Conservation (phyloP, 2,329 filamentous ascomycete genomes). For the Ceratocystis variospora region DNA sequence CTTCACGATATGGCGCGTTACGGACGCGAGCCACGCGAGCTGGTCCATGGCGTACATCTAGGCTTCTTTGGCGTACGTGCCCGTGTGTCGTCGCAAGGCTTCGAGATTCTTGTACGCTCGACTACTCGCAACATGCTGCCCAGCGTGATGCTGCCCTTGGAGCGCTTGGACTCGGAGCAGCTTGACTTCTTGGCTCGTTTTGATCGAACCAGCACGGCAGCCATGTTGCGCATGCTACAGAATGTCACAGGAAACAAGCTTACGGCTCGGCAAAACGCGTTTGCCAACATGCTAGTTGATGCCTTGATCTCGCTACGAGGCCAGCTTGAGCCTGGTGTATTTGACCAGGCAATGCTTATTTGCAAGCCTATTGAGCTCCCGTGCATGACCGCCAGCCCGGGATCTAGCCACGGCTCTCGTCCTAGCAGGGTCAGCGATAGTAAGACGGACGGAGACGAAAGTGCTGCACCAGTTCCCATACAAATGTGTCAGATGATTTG, state of each 20-base stretch:
- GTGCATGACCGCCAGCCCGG: constrained; percentile 22
- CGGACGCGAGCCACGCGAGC: constrained; percentile 33
- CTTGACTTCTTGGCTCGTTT: constrained; percentile 40
- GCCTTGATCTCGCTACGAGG: constrained; percentile 30
- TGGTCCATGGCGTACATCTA: constrained; percentile 41
- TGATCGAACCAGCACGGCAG: constrained; percentile 31
- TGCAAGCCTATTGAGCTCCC: constrained; percentile 32
- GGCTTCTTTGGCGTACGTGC: constrained; percentile 46
- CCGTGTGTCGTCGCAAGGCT: constrained; percentile 38
- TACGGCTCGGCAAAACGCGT: constrained; percentile 31
- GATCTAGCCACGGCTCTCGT: neutral
- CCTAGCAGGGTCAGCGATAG: neutral
- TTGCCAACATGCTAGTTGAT: constrained; percentile 33
- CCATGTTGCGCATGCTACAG: constrained; percentile 29
- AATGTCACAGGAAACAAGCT: constrained; percentile 26
- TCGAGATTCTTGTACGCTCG: constrained; percentile 48
- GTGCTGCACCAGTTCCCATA: neutral
- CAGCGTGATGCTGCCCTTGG: constrained; percentile 39
- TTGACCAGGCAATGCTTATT: constrained; percentile 35
- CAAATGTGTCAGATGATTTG: constrained; percentile 30
- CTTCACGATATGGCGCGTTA: constrained; percentile 52
- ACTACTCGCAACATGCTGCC: constrained; percentile 47
- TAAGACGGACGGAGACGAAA: neutral
- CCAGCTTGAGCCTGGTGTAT: constrained; percentile 33
- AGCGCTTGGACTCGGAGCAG: constrained; percentile 42